Percentiles rank a stretch among this genome's conserved stretches.
These are phyloP conservation scores for Saccharomycopsis amapae DNA, from an alignment of 805 yeast species.

Conservation along the genomic window DNA sequence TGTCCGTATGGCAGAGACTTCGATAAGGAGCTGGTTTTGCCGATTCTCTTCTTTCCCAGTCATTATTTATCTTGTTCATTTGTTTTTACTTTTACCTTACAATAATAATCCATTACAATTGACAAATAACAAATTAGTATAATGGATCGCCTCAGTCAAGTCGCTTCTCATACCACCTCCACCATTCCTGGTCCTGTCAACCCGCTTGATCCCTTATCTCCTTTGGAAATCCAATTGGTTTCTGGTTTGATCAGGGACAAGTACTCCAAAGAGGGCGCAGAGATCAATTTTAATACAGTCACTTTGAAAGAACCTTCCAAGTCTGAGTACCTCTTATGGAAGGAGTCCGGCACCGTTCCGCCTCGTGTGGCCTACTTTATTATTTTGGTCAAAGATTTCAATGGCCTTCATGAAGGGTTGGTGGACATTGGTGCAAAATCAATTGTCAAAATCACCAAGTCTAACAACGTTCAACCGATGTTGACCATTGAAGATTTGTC, in stretches of 20 bases:
- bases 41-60: neutral
- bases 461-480: slow-evolving; percentile 66
- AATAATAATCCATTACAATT: neutral
- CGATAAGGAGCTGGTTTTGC: neutral
- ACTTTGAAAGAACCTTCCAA: slow-evolving; percentile 69
- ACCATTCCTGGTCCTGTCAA: slow-evolving; percentile 48
- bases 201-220: slow-evolving; percentile 66
- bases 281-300: slow-evolving; percentile 56
- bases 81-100: neutral
- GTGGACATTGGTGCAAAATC: slow-evolving; percentile 47
- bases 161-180: slow-evolving; percentile 55
- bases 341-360: slow-evolving; percentile 56
- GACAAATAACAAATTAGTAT: too few relatives aligned
- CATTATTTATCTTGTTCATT: neutral
- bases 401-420: slow-evolving; percentile 66
- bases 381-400: slow-evolving; percentile 47
- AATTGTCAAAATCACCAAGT: slow-evolving; percentile 40
- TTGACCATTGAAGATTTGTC: slow-evolving; percentile 63
- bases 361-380: slow-evolving; percentile 65
- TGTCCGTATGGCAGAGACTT: neutral
- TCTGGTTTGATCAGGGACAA: slow-evolving; percentile 44
- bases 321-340: slow-evolving; percentile 56
- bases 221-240: slow-evolving; percentile 53
- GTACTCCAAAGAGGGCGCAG: slow-evolving; percentile 33
- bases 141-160: slow-evolving; percentile 65